These are phyloP conservation scores for Aureobasidium sp. DNA, from an alignment of 2,329 filamentous ascomycete species.

Conservation along the genomic window DNA sequence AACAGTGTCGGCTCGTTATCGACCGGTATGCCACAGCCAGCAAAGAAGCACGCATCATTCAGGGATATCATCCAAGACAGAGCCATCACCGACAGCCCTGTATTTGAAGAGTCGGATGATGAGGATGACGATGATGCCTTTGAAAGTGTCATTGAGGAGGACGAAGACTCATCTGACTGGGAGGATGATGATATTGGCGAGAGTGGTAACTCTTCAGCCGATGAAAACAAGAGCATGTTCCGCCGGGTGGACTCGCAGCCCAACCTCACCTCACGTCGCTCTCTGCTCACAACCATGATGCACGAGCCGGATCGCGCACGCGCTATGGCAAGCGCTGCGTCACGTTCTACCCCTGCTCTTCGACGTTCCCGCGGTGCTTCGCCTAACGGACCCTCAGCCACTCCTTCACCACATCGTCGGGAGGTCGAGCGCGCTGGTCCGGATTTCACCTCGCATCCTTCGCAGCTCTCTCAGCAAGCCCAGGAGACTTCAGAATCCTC, in stretches of 20 bases:
- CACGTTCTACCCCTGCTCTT: conserved; percentile 47
- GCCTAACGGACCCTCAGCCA: conserved; percentile 61
- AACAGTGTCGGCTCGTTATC: conserved; percentile 48
- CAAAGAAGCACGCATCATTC: conserved; percentile 76
- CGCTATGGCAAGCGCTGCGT: conserved; percentile 61
- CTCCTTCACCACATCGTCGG: conserved; percentile 43
- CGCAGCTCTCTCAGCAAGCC: conserved; percentile 6
- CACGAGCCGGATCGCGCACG: conserved; percentile 68
- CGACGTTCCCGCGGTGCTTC: conserved; percentile 57
- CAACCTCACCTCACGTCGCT: conserved; percentile 77
- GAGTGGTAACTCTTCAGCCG: conserved; percentile 70
- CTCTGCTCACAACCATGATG: conserved; percentile 83
- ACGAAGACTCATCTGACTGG: conserved; percentile 41
- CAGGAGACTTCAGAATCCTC: conserved; percentile 26
- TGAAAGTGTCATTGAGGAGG: conserved; percentile 69
- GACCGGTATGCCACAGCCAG: conserved; percentile 45
- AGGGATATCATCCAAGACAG: conserved; percentile 65
- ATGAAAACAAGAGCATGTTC: conserved; percentile 72
- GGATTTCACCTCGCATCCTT: not conserved
- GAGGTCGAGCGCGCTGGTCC: conserved; percentile 16
- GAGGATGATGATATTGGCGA: conserved; percentile 57
- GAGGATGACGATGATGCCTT: conserved; percentile 58
- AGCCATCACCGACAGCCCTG: conserved; percentile 56
- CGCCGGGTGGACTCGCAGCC: conserved; percentile 82
- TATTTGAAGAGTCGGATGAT: conserved; percentile 52